Evolutionary conservation across 2,329 filamentous ascomycete species (phyloP), one percentile per base, ranked within the genome.

Genomic region (Aureobasidium zeae): DNA sequence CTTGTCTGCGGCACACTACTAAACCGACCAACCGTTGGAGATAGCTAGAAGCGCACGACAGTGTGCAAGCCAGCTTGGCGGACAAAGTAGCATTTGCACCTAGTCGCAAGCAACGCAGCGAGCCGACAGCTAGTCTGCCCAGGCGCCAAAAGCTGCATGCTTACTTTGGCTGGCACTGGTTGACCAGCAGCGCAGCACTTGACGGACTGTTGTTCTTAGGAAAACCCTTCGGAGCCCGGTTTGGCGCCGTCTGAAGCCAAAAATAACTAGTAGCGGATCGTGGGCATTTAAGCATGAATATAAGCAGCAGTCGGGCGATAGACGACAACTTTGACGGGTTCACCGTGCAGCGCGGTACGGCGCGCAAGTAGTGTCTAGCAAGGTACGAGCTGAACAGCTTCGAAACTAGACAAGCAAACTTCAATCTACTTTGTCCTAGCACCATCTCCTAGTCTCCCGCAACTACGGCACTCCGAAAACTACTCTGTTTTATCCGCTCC

Each of bases 341-440:
- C 30, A 24, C 36, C 36, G 26, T 39, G 36, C 36, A 39, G 36
- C 36, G n/a, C n/a, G 36, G 36, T 39, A 28, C 36, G 36, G 36
- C 36, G 26, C 36, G 36, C 36, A 30, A 41, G 37, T n/a, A n/a
- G n/a, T 41, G 37, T 41, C 19, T 31, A 13, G 26, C 37, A 41
- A 41, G 28, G 37, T 24, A 32, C 37, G 37, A 41, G 37, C 37
- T 41, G 37, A 32, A 16, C n/a, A 41, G 19, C 19, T n/a, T 24
- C 37, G 37, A 41, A 26, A 41, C 37, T 41, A 41, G 37, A 28
- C 37, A 31, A 32, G 37, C 37, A 41, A 41, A 41, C 28, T 32
- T 21, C 37, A 41, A 41, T 41, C 37, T 41, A 41, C 37, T 41
- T 32, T 31, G 9, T 41, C n/a, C 19, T 41, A 41, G 37, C 37